phyloP scores from a whole-genome alignment of 202 grass and related monocot species.

The Saccharum hybrid region DNA sequence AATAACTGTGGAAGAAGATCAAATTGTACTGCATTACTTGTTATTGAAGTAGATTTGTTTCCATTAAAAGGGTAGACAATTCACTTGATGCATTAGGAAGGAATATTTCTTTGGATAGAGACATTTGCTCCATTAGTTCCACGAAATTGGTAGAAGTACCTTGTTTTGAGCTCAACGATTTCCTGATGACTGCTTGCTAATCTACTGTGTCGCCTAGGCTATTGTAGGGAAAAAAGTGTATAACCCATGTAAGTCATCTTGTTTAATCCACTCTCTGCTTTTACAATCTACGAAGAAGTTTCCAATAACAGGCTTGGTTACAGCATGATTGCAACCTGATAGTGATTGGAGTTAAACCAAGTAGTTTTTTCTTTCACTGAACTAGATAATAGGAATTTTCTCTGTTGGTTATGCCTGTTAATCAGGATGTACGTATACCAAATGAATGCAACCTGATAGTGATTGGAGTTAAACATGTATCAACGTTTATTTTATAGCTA shows the following conservation, averaged over 20 bases:
- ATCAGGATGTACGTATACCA: no score
- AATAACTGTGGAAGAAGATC: background rate
- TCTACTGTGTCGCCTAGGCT: background rate
- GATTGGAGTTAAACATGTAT: no score
- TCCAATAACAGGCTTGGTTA: background rate
- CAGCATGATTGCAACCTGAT: background rate
- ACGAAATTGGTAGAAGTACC: background rate
- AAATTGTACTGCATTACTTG: background rate
- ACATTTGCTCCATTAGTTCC: background rate
- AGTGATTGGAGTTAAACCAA: background rate
- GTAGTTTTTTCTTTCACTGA: no score
- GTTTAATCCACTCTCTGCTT: background rate
- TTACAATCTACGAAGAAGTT: background rate
- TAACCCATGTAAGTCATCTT: background rate
- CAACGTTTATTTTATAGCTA: constrained; percentile 63
- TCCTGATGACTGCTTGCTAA: background rate
- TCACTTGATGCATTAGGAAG: background rate
- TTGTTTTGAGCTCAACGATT: background rate
- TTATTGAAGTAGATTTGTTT: background rate
- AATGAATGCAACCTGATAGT: no score
- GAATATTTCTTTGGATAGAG: background rate
- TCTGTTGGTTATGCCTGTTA: background rate
- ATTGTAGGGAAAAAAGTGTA: background rate
- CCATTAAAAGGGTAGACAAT: background rate
- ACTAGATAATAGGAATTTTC: no score